Evolutionary conservation across 768 basidiomycete species (phyloP), one percentile per base, ranked within the genome.

Genomic region (Pisolithus microcarpus): DNA sequence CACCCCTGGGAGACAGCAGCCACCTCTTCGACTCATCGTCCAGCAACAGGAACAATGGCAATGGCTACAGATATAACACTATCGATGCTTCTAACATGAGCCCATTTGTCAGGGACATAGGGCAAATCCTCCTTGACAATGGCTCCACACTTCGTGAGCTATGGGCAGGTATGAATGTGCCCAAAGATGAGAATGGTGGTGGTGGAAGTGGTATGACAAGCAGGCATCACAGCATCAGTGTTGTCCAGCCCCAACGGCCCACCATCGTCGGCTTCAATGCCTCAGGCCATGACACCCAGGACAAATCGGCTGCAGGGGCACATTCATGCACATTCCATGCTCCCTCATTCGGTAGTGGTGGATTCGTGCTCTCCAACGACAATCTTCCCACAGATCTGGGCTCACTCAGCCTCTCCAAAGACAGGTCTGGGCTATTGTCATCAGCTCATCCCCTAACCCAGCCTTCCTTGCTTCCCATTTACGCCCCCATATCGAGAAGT

Each of bases 21-120:
- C 28, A 28, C 56, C 67, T 69, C 54, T 65, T 71, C 55, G 78
- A 77, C 60, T 77, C 75, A 43, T 72, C 74, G 53, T 67, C 72
- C 59, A 71, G 72, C 58, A 62, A 65, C 52, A 68, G 72, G 60
- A 79, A 77, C 66, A 78, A 73, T 58, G 70, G 70, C 67, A 69
- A 72, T 50, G 70, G 55, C 56, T n/a, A 55, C 58, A 67, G 67
- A 55, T 69, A 73, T 52, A 34, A 34, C 11, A 61, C 73, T 30
- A 66, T 66, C 21, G 77, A 90, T 66, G 67, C 79, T 38, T 85
- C 87, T 28, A 91, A 91, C 64, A 86, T 88, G 78, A 83, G 80
- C 56, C 90, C 89, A 0, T 91, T 92, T 62, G 79, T 87, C n/a
- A 73, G 89, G 21, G 87, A 92, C 64, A 84, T 91, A 16, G 81